phyloP scores from a whole-genome alignment of 1,284 basidiomycete species.

The Wallemia ichthyophaga region DNA sequence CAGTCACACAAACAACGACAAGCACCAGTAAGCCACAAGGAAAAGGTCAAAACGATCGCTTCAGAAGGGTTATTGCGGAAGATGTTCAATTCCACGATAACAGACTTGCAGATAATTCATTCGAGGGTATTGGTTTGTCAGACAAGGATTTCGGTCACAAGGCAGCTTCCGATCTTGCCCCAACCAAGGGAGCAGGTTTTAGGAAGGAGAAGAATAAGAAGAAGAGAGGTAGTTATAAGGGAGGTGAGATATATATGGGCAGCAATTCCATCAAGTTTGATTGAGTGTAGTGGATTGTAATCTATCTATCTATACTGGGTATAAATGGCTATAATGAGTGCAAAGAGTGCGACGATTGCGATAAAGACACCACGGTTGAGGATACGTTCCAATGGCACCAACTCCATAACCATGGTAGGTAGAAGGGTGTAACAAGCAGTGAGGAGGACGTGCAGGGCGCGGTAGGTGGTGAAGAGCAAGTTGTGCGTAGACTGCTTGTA shows the following conservation, averaged over 20 bases:
- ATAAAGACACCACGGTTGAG: too few species aligned
- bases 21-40: neutral
- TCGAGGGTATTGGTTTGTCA: constrained; percentile 10
- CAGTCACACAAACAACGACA: neutral
- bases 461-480: neutral
- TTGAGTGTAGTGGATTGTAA: neutral
- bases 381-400: constrained; percentile 19
- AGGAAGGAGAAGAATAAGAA: constrained; percentile 17
- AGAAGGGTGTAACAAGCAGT: constrained; percentile 47
- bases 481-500: constrained; percentile 29
- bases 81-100: constrained; percentile 9
- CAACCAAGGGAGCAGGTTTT: constrained; percentile 13
- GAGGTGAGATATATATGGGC: constrained; percentile 8
- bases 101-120: constrained; percentile 13
- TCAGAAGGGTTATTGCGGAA: constrained; percentile 13
- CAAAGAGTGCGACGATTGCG: neutral
- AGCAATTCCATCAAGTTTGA: constrained; percentile 1
- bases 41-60: constrained; percentile 4
- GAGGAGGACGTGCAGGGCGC: neutral
- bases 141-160: constrained; percentile 11
- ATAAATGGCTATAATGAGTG: neutral
- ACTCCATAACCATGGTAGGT: constrained; percentile 60
- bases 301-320: neutral
- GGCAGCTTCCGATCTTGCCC: constrained; percentile 11
- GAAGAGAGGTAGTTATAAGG: constrained; percentile 13